Evolutionary conservation across 176 grass and related monocot genomes (phyloP).

Genomic region (Musa acuminata): DNA sequence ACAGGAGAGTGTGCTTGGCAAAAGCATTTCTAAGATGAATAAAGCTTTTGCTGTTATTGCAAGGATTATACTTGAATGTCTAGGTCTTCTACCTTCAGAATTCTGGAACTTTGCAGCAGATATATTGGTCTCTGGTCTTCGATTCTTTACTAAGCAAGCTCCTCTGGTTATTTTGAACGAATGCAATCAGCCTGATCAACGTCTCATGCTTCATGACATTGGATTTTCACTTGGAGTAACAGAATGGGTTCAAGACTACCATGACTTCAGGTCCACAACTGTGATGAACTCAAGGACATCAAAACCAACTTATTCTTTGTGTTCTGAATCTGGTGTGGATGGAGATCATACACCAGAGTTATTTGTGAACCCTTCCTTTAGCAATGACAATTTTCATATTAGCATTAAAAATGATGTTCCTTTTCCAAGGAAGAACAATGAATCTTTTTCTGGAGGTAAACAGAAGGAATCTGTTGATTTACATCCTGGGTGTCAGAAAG

Average conservation of each 20-base stretch:
- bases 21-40: slow-evolving; percentile 37
- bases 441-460: slow-evolving; percentile 21
- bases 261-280: slow-evolving; percentile 43
- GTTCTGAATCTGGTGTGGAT: not conserved
- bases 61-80: slow-evolving; percentile 70
- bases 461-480: slow-evolving; percentile 12
- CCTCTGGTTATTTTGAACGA: slow-evolving; percentile 47
- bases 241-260: slow-evolving; percentile 79
- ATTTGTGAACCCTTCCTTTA: slow-evolving; percentile 14
- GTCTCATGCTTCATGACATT: slow-evolving; percentile 95
- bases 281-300: slow-evolving; percentile 20
- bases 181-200: slow-evolving; percentile 45
- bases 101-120: slow-evolving; percentile 63
- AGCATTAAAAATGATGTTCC: slow-evolving; percentile 18
- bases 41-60: slow-evolving; percentile 32
- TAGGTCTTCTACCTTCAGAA: slow-evolving; percentile 66
- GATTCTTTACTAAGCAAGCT: slow-evolving; percentile 50
- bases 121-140: slow-evolving; percentile 65
- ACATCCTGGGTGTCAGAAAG: slow-evolving; percentile 23
- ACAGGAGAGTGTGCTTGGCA: slow-evolving; percentile 17
- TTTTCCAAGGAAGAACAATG: slow-evolving; percentile 11
- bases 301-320: slow-evolving; percentile 16
- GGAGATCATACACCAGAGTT: slow-evolving; percentile 18
- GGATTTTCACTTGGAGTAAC: slow-evolving; percentile 66
- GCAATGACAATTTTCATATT: slow-evolving; percentile 8